A percentile compares a stretch with the other conserved stretches of the same genome.
Conservation (phyloP, 139 green algal genomes). For the Nannochloris sp. region DNA sequence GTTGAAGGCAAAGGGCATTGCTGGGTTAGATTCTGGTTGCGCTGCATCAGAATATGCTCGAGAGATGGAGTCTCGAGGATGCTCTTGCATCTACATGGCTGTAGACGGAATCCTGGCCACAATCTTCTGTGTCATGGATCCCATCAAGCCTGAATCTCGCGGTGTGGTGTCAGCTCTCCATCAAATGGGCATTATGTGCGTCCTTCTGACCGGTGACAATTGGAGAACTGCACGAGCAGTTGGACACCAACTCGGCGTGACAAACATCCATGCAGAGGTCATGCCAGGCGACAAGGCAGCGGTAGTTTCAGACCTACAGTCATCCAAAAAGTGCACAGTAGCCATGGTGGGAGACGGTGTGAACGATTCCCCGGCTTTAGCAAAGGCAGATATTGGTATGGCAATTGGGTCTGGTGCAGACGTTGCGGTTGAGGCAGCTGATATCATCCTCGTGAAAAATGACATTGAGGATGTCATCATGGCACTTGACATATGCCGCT, state of each 20-base stretch:
- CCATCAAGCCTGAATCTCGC: conserved; percentile 73
- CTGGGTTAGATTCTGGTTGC: not conserved
- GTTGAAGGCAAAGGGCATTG: conserved; percentile 33
- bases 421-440: conserved; percentile 73
- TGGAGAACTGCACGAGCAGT: conserved; percentile 69
- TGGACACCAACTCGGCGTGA: conserved; percentile 53
- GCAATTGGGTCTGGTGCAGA: conserved; percentile 74
- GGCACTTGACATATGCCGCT: conserved; percentile 77
- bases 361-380: conserved; percentile 94
- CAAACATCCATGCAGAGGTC: conserved; percentile 35
- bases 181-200: conserved; percentile 38
- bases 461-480: conserved; percentile 83
- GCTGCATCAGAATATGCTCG: conserved; percentile 46
- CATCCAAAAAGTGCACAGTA: conserved; percentile 42
- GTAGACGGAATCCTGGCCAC: not conserved
- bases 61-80: conserved; percentile 29
- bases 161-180: conserved; percentile 65
- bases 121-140: conserved; percentile 7
- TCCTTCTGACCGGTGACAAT: conserved; percentile 85
- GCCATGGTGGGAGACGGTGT: conserved; percentile 98
- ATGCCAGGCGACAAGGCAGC: conserved; percentile 57
- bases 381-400: conserved; percentile 81
- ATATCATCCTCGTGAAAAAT: conserved; percentile 87
- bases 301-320: conserved; percentile 44
- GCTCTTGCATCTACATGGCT: conserved; percentile 29